These are phyloP conservation scores for Coniosporium apollinis DNA, from an alignment of 495 filamentous ascomycete species.

Conservation along the genomic window DNA sequence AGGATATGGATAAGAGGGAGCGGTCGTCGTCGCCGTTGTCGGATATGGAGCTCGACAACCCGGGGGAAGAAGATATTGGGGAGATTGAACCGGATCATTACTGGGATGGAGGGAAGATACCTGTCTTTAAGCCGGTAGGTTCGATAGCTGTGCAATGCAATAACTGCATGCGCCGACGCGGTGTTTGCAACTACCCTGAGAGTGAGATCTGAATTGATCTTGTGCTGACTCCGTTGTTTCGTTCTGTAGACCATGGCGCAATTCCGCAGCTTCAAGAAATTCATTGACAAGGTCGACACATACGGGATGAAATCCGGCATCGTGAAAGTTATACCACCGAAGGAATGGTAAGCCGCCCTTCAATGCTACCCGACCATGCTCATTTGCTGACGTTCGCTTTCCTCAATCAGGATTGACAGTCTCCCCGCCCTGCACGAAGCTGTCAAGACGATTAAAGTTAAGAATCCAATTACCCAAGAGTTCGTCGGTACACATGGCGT, in stretches of 20 bases:
- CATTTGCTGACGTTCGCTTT: neutral
- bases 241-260: constrained; percentile 66
- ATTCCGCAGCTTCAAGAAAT: constrained; percentile 79
- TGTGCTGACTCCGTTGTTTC: constrained; percentile 1
- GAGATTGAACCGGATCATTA: constrained; percentile 68
- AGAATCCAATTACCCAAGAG: constrained; percentile 94
- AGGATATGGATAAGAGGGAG: constrained; percentile 22
- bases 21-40: constrained; percentile 21
- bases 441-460: constrained; percentile 80
- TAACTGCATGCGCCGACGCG: neutral
- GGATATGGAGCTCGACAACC: constrained; percentile 27
- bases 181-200: constrained; percentile 5
- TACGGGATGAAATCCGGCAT: constrained; percentile 97
- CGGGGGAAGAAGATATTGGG: constrained; percentile 45
- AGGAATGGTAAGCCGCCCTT: constrained; percentile 64
- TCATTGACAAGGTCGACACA: constrained; percentile 72
- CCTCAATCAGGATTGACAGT: constrained; percentile 44
- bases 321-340: constrained; percentile 82
- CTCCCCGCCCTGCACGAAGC: constrained; percentile 65
- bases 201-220: too few species aligned
- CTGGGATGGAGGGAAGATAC: constrained; percentile 69
- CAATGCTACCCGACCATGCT: neutral
- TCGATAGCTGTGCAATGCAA: constrained; percentile 1
- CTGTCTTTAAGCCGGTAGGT: constrained; percentile 82
- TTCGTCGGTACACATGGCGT: constrained; percentile 87